Evolutionary conservation across 352 stramenopile species (phyloP).

Genomic region (Phytophthora cryptogea): DNA sequence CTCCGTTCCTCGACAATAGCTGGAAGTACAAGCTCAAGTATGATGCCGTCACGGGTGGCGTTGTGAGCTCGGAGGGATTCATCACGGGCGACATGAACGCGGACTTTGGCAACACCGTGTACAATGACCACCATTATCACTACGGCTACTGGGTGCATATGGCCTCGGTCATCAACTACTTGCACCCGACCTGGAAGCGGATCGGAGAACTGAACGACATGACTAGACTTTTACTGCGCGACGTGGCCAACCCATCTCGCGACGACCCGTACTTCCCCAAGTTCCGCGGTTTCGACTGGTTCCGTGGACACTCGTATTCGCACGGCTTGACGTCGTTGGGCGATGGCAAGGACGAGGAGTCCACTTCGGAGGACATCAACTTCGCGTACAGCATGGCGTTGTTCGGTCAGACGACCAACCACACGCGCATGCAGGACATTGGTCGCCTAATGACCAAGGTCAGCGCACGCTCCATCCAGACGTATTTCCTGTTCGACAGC

Average conservation of each 20-base stretch:
- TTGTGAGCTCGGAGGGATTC: conserved; percentile 73
- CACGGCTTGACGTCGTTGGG: conserved; percentile 59
- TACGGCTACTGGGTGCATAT: conserved; percentile 80
- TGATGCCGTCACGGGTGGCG: conserved; percentile 58
- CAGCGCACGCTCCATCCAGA: conserved; percentile 54
- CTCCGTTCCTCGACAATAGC: conserved; percentile 62
- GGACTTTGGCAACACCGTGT: conserved; percentile 77
- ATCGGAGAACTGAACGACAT: conserved; percentile 60
- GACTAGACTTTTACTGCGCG: conserved; percentile 49
- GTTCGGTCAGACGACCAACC: conserved; percentile 45
- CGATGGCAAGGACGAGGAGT: conserved; percentile 73
- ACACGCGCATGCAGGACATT: conserved; percentile 46
- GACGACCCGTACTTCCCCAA: conserved; percentile 65
- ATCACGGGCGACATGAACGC: conserved; percentile 50
- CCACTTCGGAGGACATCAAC: conserved; percentile 72
- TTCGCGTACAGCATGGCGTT: conserved; percentile 62
- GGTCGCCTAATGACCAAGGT: conserved; percentile 66
- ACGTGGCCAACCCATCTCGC: conserved; percentile 54
- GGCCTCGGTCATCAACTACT: conserved; percentile 66
- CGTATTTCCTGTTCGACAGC: conserved; percentile 74
- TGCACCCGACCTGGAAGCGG: conserved; percentile 65
- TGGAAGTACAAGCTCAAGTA: conserved; percentile 72
- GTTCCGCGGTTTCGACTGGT: conserved; percentile 76
- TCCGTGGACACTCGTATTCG: conserved; percentile 72
- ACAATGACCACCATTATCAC: conserved; percentile 83